These are phyloP conservation scores for Penicilliopsis zonata DNA, from an alignment of 495 filamentous ascomycete species.

Conservation along the genomic window DNA sequence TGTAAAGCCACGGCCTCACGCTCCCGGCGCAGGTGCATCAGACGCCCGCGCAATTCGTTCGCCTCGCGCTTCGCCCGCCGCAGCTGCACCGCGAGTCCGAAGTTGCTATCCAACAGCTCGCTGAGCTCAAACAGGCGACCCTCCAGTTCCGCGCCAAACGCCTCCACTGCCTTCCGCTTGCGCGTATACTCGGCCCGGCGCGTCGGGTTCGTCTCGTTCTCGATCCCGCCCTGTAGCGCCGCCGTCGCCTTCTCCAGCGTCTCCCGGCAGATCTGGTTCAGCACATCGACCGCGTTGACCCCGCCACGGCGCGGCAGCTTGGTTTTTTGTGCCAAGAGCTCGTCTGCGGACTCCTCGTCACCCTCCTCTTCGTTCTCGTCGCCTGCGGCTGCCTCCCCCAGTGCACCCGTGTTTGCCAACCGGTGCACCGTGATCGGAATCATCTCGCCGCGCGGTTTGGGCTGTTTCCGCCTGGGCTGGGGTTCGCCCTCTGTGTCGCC, in stretches of 20 bases:
- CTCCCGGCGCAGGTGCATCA: conserved; percentile 50
- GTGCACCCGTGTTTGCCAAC: conserved; percentile 22
- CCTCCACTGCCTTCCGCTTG: conserved; percentile 52
- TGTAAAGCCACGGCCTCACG: conserved; percentile 53
- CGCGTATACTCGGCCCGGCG: conserved; percentile 41
- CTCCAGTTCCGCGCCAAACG: conserved; percentile 56
- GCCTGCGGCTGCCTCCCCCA: conserved; percentile 10
- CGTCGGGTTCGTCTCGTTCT: conserved; percentile 22
- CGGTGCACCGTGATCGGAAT: conserved; percentile 35
- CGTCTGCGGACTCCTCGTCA: conserved; percentile 24
- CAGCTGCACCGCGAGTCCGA: conserved; percentile 48
- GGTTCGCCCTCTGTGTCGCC: conserved; percentile 12
- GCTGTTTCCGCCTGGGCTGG: conserved; percentile 8
- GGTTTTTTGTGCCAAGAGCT: conserved; percentile 17
- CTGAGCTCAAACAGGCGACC: conserved; percentile 43
- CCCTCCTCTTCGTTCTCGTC: conserved; percentile 14
- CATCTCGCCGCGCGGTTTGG: conserved; percentile 26
- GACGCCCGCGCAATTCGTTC: conserved; percentile 48
- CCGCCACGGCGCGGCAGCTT: conserved; percentile 43
- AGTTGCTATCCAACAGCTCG: conserved; percentile 49
- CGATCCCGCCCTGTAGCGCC: conserved; percentile 25
- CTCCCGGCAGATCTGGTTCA: conserved; percentile 59
- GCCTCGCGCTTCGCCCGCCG: conserved; percentile 54
- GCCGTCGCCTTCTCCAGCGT: conserved; percentile 42
- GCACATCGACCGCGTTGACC: conserved; percentile 57